phyloP scores from a whole-genome alignment of 2,329 filamentous ascomycete species.

The Talaromyces sp. region DNA sequence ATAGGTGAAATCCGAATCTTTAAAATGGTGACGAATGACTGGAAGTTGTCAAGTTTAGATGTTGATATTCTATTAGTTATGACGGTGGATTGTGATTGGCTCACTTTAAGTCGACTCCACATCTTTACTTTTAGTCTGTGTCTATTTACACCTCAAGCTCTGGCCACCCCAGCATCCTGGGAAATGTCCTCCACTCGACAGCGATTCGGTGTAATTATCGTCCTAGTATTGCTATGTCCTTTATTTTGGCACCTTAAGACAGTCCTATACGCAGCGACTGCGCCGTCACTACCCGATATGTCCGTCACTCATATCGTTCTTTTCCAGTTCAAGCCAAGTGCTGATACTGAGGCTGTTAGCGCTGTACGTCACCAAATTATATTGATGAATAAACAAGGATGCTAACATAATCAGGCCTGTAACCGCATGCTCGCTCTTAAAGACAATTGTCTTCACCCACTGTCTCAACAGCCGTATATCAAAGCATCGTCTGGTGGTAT shows the following conservation, averaged over 20 bases:
- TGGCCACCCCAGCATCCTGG: not conserved
- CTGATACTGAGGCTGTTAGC: conserved; percentile 46
- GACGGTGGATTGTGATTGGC: not conserved
- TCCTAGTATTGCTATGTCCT: not conserved
- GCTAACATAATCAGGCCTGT: conserved; percentile 45
- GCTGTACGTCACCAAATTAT: conserved; percentile 42
- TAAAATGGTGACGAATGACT: too few species aligned
- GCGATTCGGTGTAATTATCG: not conserved
- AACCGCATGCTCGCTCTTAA: conserved; percentile 52
- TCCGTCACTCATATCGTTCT: conserved; percentile 63
- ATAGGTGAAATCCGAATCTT: too few species aligned
- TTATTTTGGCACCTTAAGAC: conserved; percentile 1
- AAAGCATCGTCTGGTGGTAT: conserved; percentile 52
- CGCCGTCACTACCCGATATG: conserved; percentile 38
- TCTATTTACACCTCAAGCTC: not conserved
- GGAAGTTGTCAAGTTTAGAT: too few species aligned
- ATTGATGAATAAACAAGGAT: not conserved
- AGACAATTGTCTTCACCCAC: conserved; percentile 56
- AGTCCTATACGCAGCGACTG: not conserved
- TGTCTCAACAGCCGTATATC: conserved; percentile 56
- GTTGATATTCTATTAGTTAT: not conserved
- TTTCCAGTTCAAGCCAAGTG: conserved; percentile 57
- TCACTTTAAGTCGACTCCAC: not conserved
- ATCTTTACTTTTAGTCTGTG: not conserved
- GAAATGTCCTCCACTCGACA: not conserved